phyloP scores from a whole-genome alignment of 2,329 filamentous ascomycete genomes.

The Trichoderma atrobrunneum region DNA sequence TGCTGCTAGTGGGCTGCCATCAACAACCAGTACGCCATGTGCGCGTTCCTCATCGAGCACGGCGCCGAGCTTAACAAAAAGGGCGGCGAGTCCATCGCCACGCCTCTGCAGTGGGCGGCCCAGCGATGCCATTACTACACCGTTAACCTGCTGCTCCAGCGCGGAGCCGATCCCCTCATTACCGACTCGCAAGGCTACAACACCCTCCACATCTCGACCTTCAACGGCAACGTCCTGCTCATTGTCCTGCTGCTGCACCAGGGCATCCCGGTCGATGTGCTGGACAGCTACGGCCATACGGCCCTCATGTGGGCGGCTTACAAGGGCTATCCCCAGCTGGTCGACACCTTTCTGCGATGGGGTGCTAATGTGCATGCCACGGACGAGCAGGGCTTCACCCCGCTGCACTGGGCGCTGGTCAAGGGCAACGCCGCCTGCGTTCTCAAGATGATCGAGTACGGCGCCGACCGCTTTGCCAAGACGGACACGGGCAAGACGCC shows the following conservation, averaged over 20 bases:
- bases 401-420: constrained; percentile 93
- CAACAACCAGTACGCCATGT: constrained; percentile 97
- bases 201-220: constrained; percentile 92
- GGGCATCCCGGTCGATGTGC: constrained; percentile 88
- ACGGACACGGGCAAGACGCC: constrained; percentile 91
- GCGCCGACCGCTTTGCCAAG: constrained; percentile 86
- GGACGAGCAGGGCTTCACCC: constrained; percentile 91
- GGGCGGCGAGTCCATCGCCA: constrained; percentile 91
- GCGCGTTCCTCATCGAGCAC: constrained; percentile 82
- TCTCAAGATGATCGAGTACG: constrained; percentile 92
- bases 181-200: constrained; percentile 97
- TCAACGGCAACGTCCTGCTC: constrained; percentile 92
- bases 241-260: constrained; percentile 89
- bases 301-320: constrained; percentile 98
- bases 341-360: constrained; percentile 91
- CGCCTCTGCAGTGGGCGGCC: constrained; percentile 93
- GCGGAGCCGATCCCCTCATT: constrained; percentile 88
- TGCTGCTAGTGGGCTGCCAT: constrained; percentile 91
- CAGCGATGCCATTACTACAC: constrained; percentile 97
- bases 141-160: constrained; percentile 84
- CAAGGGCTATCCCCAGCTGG: constrained; percentile 89
- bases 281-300: constrained; percentile 87
- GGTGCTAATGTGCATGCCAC: constrained; percentile 87
- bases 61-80: constrained; percentile 93
- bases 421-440: constrained; percentile 88